Evolutionary conservation across 106 monocot genomes (phyloP).

Genomic region (Acorus calamus): DNA sequence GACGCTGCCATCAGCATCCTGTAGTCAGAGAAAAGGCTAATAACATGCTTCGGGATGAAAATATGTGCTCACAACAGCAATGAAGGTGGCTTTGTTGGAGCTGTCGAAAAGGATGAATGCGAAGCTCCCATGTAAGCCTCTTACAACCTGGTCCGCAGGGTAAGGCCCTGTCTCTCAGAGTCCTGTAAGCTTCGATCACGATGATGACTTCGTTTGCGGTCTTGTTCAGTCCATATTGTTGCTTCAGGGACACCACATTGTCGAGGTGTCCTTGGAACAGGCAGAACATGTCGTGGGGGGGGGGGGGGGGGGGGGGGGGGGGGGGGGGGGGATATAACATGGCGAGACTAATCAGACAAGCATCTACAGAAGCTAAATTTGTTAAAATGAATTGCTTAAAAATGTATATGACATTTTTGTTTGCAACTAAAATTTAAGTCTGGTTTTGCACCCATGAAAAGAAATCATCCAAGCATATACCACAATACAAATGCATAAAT

Average conservation of each 20-base stretch:
- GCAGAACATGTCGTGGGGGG: conserved; percentile 87
- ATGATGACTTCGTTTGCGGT: conserved; percentile 63
- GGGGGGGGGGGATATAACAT: too few species aligned
- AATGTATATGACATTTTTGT: too few species aligned
- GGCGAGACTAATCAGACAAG: too few species aligned
- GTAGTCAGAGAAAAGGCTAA: background rate
- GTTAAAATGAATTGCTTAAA: too few species aligned
- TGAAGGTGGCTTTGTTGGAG: conserved; percentile 40
- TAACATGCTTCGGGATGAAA: background rate
- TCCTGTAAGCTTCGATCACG: conserved; percentile 78
- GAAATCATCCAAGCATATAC: too few species aligned
- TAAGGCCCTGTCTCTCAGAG: conserved; percentile 88
- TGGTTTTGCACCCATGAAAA: too few species aligned
- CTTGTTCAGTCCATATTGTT: conserved; percentile 79
- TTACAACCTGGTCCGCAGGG: conserved; percentile 75
- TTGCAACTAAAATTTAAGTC: too few species aligned
- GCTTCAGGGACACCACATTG: conserved; percentile 58
- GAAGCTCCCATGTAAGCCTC: conserved; percentile 69
- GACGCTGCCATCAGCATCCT: conserved; percentile 88
- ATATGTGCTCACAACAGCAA: conserved; percentile 58
- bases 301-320: too few species aligned
- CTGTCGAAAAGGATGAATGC: conserved; percentile 71
- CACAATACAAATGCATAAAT: too few species aligned
- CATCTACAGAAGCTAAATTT: too few species aligned
- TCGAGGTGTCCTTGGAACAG: conserved; percentile 64